Evolutionary conservation across 257 asterid species (phyloP).

Genomic region (Jaltomata sinuosa): DNA sequence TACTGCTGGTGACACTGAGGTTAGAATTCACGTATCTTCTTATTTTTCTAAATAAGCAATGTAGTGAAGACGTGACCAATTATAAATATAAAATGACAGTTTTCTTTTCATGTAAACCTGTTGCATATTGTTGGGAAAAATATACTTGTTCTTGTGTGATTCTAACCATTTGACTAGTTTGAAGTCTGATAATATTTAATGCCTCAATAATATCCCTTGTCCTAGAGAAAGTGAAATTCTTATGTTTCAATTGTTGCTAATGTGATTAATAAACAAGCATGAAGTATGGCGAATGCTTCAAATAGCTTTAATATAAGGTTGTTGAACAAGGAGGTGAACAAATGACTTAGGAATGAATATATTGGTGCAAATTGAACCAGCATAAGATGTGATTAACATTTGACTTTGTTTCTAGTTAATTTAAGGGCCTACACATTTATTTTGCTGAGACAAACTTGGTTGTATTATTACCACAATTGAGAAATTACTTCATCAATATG

Average conservation of each 20-base stretch:
- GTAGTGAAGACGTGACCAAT: background rate
- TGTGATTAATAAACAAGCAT: background rate
- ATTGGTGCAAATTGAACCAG: background rate
- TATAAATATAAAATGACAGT: background rate
- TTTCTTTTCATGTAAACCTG: background rate
- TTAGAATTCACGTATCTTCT: constrained; percentile 14
- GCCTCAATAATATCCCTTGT: background rate
- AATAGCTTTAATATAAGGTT: background rate
- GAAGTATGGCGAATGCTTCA: background rate
- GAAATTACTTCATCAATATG: background rate
- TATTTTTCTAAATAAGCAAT: background rate
- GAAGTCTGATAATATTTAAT: background rate
- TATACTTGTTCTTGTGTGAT: background rate
- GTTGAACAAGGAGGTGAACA: background rate
- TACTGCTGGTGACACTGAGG: constrained; percentile 90
- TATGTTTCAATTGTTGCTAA: background rate
- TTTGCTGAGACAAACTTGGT: background rate
- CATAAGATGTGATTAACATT: background rate
- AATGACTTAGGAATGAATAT: background rate
- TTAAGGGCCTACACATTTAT: background rate
- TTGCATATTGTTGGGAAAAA: background rate
- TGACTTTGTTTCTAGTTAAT: background rate
- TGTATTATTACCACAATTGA: background rate
- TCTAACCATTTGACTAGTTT: background rate
- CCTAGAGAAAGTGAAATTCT: background rate